Evolutionary conservation across 2,329 filamentous ascomycete species (phyloP).

Genomic region (Cercospora janseana): DNA sequence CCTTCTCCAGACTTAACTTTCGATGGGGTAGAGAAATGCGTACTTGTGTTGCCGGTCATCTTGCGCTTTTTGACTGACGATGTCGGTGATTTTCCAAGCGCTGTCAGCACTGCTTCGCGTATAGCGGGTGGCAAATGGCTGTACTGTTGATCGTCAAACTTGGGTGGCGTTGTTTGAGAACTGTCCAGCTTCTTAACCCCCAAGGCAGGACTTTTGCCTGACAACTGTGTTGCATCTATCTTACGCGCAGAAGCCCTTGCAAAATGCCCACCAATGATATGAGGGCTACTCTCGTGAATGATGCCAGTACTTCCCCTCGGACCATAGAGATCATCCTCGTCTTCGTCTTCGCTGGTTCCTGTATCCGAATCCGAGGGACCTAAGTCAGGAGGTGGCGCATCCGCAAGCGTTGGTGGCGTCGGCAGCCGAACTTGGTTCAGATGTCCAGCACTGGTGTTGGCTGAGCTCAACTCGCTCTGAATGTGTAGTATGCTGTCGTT

Average conservation of each 20-base stretch:
- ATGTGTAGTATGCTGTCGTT: slow-evolving; percentile 14
- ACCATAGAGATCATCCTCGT: background rate
- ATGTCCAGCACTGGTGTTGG: slow-evolving; percentile 1
- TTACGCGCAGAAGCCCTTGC: no score
- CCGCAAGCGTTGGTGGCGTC: background rate
- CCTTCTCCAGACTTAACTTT: background rate
- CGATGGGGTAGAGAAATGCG: slow-evolving; percentile 32
- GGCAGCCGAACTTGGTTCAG: background rate
- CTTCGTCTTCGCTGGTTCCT: slow-evolving; percentile 10
- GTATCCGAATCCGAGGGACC: slow-evolving; percentile 2
- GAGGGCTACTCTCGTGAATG: no score
- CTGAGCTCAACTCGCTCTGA: slow-evolving; percentile 3
- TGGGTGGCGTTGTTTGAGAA: background rate
- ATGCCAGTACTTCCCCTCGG: slow-evolving; percentile 1
- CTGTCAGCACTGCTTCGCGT: slow-evolving; percentile 12
- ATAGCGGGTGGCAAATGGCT: slow-evolving; percentile 3
- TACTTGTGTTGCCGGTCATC: slow-evolving; percentile 36
- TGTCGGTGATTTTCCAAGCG: slow-evolving; percentile 5
- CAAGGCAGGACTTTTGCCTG: background rate
- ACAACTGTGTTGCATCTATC: no score
- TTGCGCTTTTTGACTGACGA: slow-evolving; percentile 29
- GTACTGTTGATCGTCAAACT: background rate
- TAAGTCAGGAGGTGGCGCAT: slow-evolving; percentile 4
- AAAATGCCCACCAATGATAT: no score
- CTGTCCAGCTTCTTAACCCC: background rate